Evolutionary conservation across 208 protist species (phyloP).

Genomic region (Naegleria gruberi): DNA sequence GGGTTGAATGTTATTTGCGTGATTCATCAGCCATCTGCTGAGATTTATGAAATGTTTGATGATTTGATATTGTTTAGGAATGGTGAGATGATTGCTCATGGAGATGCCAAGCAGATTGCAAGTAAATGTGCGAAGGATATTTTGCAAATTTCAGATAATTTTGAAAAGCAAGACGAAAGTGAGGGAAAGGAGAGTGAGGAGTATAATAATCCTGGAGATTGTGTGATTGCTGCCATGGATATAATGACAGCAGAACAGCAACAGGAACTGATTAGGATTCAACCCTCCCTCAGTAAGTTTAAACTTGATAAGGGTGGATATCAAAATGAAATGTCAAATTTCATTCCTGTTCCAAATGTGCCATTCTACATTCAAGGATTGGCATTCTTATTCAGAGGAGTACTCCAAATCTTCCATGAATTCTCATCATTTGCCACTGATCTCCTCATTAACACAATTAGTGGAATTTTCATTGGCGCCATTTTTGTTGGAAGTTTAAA

Average conservation of each 20-base stretch:
- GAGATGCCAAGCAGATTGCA: neutral
- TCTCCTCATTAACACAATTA: neutral
- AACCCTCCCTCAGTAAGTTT: neutral
- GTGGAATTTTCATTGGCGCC: neutral
- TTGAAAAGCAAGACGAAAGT: too few species aligned
- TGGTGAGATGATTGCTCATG: constrained; percentile 32
- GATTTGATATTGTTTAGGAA: constrained; percentile 19
- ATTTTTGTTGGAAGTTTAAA: neutral
- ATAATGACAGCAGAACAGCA: neutral
- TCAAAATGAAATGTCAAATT: neutral
- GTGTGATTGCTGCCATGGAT: neutral
- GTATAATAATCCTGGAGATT: neutral
- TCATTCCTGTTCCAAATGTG: neutral
- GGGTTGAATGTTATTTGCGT: constrained; percentile 33
- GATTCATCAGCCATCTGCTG: constrained; percentile 44
- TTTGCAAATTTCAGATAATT: neutral
- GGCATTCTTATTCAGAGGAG: neutral
- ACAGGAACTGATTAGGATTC: neutral
- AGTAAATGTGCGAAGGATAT: neutral
- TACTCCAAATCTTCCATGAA: neutral
- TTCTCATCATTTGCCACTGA: neutral
- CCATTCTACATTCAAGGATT: neutral
- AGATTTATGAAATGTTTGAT: constrained; percentile 37
- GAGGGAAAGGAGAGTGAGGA: neutral
- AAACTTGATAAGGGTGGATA: too few species aligned